Evolutionary conservation across 116 monocot species (phyloP), one percentile per base, ranked within the genome.

Genomic region (Trichopus zeylanicus): DNA sequence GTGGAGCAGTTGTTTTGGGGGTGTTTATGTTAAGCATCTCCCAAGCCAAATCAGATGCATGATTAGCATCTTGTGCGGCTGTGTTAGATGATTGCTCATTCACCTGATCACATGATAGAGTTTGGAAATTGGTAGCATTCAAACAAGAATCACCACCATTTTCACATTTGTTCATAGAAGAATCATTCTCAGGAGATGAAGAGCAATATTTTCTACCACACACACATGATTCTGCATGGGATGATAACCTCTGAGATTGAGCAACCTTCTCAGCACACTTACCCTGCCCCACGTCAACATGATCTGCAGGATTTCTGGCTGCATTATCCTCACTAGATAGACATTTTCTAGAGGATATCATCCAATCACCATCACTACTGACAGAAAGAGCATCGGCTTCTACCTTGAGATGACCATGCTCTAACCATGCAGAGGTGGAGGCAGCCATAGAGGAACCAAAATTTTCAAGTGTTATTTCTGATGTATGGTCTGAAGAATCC

Each of bases 161-260:
- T 51, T 63, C 69, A 71, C 69, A 71, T 23, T 70, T 81, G 1
- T 81, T 74, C 31, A 66, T 63, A 61, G 67, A 75, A 70, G 78
- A 81, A 63, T 56, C 47, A 16, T 62, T 66, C 22, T 67, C 75
- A 29, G 34, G 69, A 48, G 52, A 64, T 48, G 60, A 57, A 64
- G 78, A 69, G 56, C 58, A 56, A 29, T 66, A 53, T 42, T 67
- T 75, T 30, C 56, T 69, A 59, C 37, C 63, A 69, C 18, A 60
- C 49, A 61, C 7, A 30, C n/a, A 56, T 35, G 61, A n/a, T n/a
- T n/a, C n/a, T n/a, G n/a, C n/a, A n/a, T n/a, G 26, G 26, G 48
- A 19, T 26, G 63, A 29, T 24, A 55, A 38, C 42, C 32, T 68
- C 21, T 69, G 33, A 33, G 27, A 33, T 52, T 0, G 29, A 26